A percentile compares a stretch with the other conserved stretches of the same genome.
Evolutionary conservation across 177 flowering plant genomes (phyloP).

Genomic region (Tripterygium wilfordii): DNA sequence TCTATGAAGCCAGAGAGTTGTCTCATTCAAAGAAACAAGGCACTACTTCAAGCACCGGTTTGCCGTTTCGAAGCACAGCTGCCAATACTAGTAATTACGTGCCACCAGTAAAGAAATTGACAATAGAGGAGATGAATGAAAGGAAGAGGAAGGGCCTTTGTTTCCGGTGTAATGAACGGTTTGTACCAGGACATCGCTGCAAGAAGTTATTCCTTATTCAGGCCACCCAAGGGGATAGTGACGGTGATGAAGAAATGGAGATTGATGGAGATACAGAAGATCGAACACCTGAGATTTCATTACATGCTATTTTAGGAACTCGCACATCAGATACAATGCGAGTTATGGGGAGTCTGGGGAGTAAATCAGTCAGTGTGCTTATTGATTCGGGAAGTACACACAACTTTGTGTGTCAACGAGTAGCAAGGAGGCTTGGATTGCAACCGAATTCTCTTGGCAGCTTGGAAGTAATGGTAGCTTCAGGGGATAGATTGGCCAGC

Average conservation of each 20-base stretch:
- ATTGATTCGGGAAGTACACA: background rate
- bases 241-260: constrained; percentile 1
- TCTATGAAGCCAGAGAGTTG: constrained; percentile 1
- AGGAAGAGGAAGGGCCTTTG: background rate
- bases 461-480: background rate
- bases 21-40: background rate
- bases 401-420: background rate
- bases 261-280: background rate
- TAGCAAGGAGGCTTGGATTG: background rate
- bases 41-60: background rate
- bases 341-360: no score
- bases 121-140: constrained; percentile 1
- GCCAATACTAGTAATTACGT: no score
- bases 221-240: background rate
- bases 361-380: no score
- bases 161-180: constrained; percentile 5
- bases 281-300: background rate
- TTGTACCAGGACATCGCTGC: constrained; percentile 1
- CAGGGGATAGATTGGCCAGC: background rate
- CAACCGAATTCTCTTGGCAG: background rate
- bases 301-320: constrained; percentile 6
- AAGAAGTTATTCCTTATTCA: constrained; percentile 3
- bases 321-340: no score
- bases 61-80: background rate
- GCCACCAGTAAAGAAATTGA: background rate